Evolutionary conservation across 176 grass and related monocot genomes (phyloP).

Genomic region (Bothriochloa decipiens): DNA sequence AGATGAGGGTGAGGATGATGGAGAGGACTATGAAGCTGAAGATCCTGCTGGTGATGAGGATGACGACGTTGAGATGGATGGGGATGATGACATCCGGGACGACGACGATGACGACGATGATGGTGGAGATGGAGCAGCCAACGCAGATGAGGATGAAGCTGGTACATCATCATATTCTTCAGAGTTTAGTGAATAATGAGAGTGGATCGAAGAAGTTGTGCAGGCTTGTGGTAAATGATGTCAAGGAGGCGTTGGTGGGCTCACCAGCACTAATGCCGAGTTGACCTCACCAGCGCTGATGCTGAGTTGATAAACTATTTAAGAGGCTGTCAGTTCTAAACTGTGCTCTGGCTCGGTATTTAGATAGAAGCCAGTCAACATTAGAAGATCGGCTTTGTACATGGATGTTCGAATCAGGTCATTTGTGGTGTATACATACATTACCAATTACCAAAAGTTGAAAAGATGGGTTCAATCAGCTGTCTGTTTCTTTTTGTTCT

Average conservation of each 20-base stretch:
- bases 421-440: neutral
- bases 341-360: neutral
- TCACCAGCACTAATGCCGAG: neutral
- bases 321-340: neutral
- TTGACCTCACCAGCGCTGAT: neutral
- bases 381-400: neutral
- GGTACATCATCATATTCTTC: slow-evolving; percentile 43
- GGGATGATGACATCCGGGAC: slow-evolving; percentile 31
- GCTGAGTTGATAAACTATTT: neutral
- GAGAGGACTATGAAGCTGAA: slow-evolving; percentile 56
- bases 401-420: neutral
- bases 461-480: neutral
- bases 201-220: neutral
- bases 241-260: neutral
- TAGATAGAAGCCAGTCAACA: neutral
- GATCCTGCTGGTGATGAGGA: slow-evolving; percentile 39
- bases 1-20: slow-evolving; percentile 52
- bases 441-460: neutral
- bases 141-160: slow-evolving; percentile 39
- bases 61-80: slow-evolving; percentile 50
- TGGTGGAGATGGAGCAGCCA: slow-evolving; percentile 3
- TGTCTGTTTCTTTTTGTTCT: neutral
- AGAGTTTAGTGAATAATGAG: slow-evolving; percentile 42
- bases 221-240: neutral
- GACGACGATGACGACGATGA: slow-evolving; percentile 31